Evolutionary conservation across 1,284 basidiomycete genomes (phyloP).

Genomic region (Rhodofomes roseus): DNA sequence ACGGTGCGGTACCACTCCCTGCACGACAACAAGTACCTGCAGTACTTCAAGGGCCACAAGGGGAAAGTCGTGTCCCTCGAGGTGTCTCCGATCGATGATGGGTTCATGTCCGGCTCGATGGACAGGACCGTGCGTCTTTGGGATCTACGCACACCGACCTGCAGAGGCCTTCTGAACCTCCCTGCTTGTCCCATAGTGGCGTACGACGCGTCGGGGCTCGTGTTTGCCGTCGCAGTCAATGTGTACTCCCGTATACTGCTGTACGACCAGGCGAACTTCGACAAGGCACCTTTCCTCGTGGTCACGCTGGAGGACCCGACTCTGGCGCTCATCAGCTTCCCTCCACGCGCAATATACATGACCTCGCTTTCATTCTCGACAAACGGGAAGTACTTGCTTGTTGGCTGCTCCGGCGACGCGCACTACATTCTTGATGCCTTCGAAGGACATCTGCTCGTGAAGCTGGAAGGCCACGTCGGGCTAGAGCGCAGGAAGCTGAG

Average conservation of each 20-base stretch:
- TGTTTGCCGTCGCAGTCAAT: constrained; percentile 93
- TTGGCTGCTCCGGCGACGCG: constrained; percentile 89
- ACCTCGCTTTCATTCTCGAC: constrained; percentile 90
- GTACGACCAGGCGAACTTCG: constrained; percentile 87
- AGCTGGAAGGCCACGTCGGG: constrained; percentile 80
- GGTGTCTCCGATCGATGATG: constrained; percentile 91
- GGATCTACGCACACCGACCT: constrained; percentile 83
- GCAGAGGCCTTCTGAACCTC: constrained; percentile 69
- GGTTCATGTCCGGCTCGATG: constrained; percentile 91
- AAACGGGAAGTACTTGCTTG: constrained; percentile 86
- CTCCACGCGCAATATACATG: constrained; percentile 86
- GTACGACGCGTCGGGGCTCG: constrained; percentile 85
- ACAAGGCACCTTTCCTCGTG: constrained; percentile 87
- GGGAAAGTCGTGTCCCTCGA: constrained; percentile 86
- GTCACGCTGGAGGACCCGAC: constrained; percentile 82
- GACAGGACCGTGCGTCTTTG: constrained; percentile 96
- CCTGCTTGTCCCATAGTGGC: constrained; percentile 82
- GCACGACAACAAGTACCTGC: constrained; percentile 94
- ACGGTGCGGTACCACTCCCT: constrained; percentile 93
- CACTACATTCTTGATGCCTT: constrained; percentile 94
- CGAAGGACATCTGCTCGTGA: constrained; percentile 76
- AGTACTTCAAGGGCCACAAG: constrained; percentile 95
- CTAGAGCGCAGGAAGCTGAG: constrained; percentile 40
- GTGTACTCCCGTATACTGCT: constrained; percentile 80
- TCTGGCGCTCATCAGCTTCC: constrained; percentile 68